A percentile compares a stretch with the other conserved stretches of the same genome.
Evolutionary conservation across 2,329 filamentous ascomycete species (phyloP).

Genomic region (Aspergillus fijiensis): DNA sequence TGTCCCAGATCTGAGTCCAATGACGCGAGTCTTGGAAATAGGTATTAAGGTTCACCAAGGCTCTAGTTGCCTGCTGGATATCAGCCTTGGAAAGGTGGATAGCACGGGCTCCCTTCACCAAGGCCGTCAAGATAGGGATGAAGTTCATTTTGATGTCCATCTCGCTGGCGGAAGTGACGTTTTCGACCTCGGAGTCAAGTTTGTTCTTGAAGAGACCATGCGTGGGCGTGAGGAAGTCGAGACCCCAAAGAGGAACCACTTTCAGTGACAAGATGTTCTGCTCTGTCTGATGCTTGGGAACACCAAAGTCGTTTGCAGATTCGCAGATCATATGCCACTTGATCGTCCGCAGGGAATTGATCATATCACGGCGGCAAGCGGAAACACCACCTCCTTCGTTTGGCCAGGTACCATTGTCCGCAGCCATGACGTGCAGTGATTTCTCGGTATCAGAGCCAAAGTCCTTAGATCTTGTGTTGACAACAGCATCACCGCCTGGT

Average conservation of each 20-base stretch:
- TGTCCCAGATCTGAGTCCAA: conserved; percentile 51
- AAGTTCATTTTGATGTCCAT: conserved; percentile 55
- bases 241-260: conserved; percentile 55
- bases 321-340: conserved; percentile 57
- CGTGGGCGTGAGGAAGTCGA: conserved; percentile 54
- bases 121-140: conserved; percentile 51
- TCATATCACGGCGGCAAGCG: conserved; percentile 55
- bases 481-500: conserved; percentile 53
- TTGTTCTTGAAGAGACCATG: conserved; percentile 57
- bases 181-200: conserved; percentile 53
- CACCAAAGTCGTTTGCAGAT: conserved; percentile 56
- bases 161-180: conserved; percentile 47
- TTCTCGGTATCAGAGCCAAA: conserved; percentile 51
- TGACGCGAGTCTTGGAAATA: conserved; percentile 53
- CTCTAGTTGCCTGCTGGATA: conserved; percentile 49
- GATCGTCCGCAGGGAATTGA: conserved; percentile 55
- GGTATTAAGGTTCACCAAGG: conserved; percentile 50
- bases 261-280: conserved; percentile 56
- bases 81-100: conserved; percentile 44
- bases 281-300: conserved; percentile 57
- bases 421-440: conserved; percentile 53
- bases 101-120: conserved; percentile 53
- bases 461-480: conserved; percentile 51
- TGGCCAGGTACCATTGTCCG: conserved; percentile 55
- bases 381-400: conserved; percentile 57